Conservation (phyloP, 2,329 filamentous ascomycete species). For the Zarea fungicola region DNA sequence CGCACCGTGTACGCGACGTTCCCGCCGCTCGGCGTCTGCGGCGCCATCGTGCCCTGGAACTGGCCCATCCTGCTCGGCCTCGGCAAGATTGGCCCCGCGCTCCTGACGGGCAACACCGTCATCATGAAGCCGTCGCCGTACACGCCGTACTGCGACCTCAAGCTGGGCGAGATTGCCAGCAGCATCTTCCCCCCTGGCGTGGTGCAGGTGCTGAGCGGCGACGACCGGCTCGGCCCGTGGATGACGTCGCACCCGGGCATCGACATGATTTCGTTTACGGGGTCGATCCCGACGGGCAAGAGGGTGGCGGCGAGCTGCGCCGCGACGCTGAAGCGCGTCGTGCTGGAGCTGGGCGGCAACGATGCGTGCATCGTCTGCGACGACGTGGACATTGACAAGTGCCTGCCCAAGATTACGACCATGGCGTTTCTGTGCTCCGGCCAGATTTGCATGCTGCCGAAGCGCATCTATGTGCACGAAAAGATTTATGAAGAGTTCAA, state of each 20-base stretch:
- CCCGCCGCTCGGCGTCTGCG: constrained; percentile 37
- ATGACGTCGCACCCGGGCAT: constrained; percentile 55
- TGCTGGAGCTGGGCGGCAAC: constrained; percentile 58
- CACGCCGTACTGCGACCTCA: constrained; percentile 53
- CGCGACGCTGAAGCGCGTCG: constrained; percentile 55
- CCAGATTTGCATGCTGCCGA: constrained; percentile 37
- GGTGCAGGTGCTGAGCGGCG: constrained; percentile 55
- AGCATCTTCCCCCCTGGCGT: constrained; percentile 57
- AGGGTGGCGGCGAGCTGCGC: constrained; percentile 52
- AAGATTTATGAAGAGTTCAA: constrained; percentile 53
- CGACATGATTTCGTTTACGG: constrained; percentile 60
- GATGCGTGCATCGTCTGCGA: constrained; percentile 54
- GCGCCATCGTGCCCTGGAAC: constrained; percentile 52
- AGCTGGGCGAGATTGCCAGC: constrained; percentile 54
- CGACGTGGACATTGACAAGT: constrained; percentile 46
- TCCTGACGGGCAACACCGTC: constrained; percentile 51
- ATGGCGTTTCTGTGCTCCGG: constrained; percentile 54
- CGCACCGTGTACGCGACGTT: constrained; percentile 23
- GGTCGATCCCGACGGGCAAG: constrained; percentile 56
- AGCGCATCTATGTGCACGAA: constrained; percentile 58
- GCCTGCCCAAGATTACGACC: constrained; percentile 38
- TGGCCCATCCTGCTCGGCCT: constrained; percentile 48
- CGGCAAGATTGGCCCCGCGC: constrained; percentile 51
- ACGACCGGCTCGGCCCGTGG: constrained; percentile 54
- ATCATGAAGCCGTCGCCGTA: constrained; percentile 55